Conservation (phyloP, 2,329 filamentous ascomycete species). For the Hymenoscyphus occultus region DNA sequence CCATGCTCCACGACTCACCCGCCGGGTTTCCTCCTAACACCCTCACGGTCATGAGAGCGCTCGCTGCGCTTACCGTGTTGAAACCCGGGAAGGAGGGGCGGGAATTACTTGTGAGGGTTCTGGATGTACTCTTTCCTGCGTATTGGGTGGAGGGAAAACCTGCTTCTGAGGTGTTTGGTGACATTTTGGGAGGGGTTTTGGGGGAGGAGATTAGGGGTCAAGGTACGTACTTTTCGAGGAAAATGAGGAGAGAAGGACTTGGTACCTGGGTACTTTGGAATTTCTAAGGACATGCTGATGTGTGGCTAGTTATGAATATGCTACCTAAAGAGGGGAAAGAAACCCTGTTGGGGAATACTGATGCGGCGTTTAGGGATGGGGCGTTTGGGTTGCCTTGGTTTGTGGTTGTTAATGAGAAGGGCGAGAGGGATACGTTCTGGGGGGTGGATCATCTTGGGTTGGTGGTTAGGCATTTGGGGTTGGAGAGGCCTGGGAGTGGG, state of each 20-base stretch:
- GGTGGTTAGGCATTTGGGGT: slow-evolving; percentile 49
- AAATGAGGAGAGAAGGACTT: background rate
- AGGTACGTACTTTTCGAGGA: slow-evolving; percentile 33
- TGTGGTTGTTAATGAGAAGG: slow-evolving; percentile 51
- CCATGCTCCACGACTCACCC: slow-evolving; percentile 45
- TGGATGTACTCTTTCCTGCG: slow-evolving; percentile 28
- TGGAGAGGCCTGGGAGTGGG: slow-evolving; percentile 40
- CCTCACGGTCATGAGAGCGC: slow-evolving; percentile 48
- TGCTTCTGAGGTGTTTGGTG: slow-evolving; percentile 21
- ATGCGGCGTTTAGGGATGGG: slow-evolving; percentile 49
- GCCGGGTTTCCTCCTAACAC: slow-evolving; percentile 53
- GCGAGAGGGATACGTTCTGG: slow-evolving; percentile 54
- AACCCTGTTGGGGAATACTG: slow-evolving; percentile 46
- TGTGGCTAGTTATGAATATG: slow-evolving; percentile 22
- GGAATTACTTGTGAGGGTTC: slow-evolving; percentile 16
- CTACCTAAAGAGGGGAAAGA: slow-evolving; percentile 29
- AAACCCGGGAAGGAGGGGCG: slow-evolving; percentile 22
- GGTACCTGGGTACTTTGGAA: background rate
- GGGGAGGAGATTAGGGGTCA: slow-evolving; percentile 43
- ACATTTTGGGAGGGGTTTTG: slow-evolving; percentile 44
- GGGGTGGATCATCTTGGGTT: slow-evolving; percentile 59
- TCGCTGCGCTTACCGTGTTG: slow-evolving; percentile 44
- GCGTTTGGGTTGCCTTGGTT: slow-evolving; percentile 63
- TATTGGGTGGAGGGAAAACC: slow-evolving; percentile 30
- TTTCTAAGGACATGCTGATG: background rate